Percentiles rank a stretch among this genome's conserved stretches.
Evolutionary conservation across 495 filamentous ascomycete species (phyloP).

Genomic region (Talaromyces nanjingensis): DNA sequence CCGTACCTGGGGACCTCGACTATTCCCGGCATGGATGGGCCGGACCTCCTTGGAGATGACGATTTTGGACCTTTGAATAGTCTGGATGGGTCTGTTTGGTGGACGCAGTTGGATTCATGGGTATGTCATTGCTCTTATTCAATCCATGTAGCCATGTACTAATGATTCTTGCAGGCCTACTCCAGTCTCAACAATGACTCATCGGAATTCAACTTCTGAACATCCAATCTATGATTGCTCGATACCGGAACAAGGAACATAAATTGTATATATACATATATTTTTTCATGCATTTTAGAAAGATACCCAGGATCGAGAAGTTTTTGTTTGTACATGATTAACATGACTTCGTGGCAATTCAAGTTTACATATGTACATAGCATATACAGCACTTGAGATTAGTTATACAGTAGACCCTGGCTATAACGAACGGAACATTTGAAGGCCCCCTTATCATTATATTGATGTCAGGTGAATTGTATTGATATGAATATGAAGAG

Average conservation of each 20-base stretch:
- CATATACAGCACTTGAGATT: too few species aligned
- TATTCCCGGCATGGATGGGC: not conserved
- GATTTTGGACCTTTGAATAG: constrained; percentile 24
- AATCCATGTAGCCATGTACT: not conserved
- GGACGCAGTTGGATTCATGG: constrained; percentile 31
- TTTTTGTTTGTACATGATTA: not conserved
- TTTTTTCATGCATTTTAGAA: not conserved
- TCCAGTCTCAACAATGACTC: constrained; percentile 22
- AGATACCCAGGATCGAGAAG: not conserved
- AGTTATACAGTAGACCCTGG: too few species aligned
- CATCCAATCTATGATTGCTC: not conserved
- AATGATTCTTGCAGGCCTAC: constrained; percentile 16
- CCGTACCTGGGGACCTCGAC: not conserved
- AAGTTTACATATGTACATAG: too few species aligned
- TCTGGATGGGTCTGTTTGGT: constrained; percentile 27
- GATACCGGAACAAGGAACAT: not conserved
- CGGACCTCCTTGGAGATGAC: constrained; percentile 7
- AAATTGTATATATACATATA: not conserved
- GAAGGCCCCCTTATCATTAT: too few species aligned
- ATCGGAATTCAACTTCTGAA: constrained; percentile 15
- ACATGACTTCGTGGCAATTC: too few species aligned
- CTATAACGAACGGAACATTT: too few species aligned
- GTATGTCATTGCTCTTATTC: constrained; percentile 12
- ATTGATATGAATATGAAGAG: too few species aligned
- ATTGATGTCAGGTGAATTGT: too few species aligned